Evolutionary conservation across 805 yeast genomes (phyloP).

Genomic region (Wickerhamomyces silvicola): DNA sequence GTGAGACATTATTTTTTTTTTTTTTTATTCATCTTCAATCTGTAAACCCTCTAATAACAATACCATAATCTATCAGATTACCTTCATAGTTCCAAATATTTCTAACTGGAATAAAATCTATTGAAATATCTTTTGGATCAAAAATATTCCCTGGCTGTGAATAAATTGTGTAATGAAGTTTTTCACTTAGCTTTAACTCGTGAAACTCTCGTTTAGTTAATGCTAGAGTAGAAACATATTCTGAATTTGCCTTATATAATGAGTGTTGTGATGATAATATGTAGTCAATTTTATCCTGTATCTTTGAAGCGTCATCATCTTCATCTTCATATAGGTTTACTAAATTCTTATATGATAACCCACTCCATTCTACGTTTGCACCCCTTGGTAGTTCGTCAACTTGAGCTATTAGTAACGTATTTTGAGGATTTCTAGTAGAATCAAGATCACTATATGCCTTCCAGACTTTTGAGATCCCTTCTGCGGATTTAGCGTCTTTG

Average conservation of each 20-base stretch:
- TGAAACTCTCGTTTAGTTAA: constrained; percentile 10
- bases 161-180: constrained; percentile 19
- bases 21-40: too few relatives aligned
- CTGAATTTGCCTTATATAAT: constrained; percentile 9
- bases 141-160: constrained; percentile 11
- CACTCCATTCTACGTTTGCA: constrained; percentile 74
- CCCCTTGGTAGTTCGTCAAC: constrained; percentile 55
- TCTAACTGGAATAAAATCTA: constrained; percentile 24
- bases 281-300: constrained; percentile 3
- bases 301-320: constrained; percentile 31
- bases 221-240: constrained; percentile 15
- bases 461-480: constrained; percentile 38
- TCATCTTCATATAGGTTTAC: constrained; percentile 32
- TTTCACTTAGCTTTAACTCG: constrained; percentile 4
- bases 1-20: too few relatives aligned
- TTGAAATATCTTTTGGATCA: constrained; percentile 3
- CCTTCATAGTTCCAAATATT: constrained; percentile 23
- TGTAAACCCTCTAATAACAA: constrained; percentile 18
- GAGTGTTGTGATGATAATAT: constrained; percentile 4
- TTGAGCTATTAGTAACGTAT: constrained; percentile 42
- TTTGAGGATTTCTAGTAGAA: constrained; percentile 19
- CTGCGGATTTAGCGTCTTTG: constrained; percentile 27
- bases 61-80: constrained; percentile 15
- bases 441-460: constrained; percentile 28
- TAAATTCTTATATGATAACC: constrained; percentile 40